phyloP scores from a whole-genome alignment of 2,329 filamentous ascomycete species.

The Sporothrix euskadiensis region DNA sequence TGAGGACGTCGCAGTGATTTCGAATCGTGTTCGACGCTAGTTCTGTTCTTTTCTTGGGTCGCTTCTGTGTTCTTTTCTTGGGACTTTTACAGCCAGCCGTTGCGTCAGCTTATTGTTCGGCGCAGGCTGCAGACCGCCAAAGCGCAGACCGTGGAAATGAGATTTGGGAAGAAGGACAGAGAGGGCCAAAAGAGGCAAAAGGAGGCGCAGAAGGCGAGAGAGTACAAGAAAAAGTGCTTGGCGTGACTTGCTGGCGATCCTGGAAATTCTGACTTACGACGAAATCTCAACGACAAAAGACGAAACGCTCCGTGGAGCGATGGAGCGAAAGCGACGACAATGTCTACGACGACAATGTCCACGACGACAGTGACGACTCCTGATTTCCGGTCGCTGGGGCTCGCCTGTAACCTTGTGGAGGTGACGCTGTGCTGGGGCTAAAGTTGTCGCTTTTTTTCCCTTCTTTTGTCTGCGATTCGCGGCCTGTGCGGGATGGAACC shows the following conservation, averaged over 20 bases:
- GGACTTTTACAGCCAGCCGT: background rate
- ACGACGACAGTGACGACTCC: slow-evolving; percentile 25
- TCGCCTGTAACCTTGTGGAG: slow-evolving; percentile 14
- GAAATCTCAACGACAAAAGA: background rate
- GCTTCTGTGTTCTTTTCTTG: background rate
- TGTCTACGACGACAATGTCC: background rate
- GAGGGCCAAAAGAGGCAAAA: background rate
- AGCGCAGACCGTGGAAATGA: slow-evolving; percentile 1
- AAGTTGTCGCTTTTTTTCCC: background rate
- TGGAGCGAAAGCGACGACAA: background rate
- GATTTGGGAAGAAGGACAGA: slow-evolving; percentile 1
- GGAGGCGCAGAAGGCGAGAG: slow-evolving; percentile 11
- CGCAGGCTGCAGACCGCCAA: background rate
- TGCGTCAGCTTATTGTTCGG: slow-evolving; percentile 19
- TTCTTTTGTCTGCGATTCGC: background rate
- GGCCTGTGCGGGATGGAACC: slow-evolving; percentile 25
- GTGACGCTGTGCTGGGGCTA: background rate
- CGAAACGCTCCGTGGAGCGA: background rate
- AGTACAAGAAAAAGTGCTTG: background rate
- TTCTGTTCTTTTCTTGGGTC: background rate
- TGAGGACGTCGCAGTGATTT: background rate
- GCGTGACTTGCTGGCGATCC: slow-evolving; percentile 4
- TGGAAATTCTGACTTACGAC: slow-evolving; percentile 6
- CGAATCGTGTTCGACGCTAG: slow-evolving; percentile 2
- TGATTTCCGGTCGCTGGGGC: slow-evolving; percentile 18